These are phyloP conservation scores for Musa acuminata DNA, from an alignment of 176 grass and related monocot species.

Conservation along the genomic window DNA sequence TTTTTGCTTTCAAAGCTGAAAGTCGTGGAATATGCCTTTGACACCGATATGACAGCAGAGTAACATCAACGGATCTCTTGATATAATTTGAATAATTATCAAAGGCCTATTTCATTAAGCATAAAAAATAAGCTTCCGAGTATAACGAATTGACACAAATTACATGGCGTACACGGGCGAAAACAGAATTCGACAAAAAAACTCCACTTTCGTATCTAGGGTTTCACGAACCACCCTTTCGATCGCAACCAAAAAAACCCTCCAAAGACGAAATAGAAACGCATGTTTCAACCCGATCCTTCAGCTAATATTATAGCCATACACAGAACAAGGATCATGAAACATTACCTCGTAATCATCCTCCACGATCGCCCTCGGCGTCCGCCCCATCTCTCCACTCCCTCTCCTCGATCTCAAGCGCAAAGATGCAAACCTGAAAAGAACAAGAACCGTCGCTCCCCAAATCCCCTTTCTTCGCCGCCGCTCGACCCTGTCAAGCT, in stretches of 20 bases:
- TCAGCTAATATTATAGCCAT: not conserved
- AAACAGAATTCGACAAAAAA: not conserved
- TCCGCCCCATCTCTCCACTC: constrained; percentile 29
- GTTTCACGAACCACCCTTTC: not conserved
- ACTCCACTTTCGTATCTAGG: not conserved
- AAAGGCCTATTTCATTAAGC: not conserved
- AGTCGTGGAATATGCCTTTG: not conserved
- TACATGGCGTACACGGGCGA: not conserved
- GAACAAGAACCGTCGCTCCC: not conserved
- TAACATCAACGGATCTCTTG: not conserved
- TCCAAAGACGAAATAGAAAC: not conserved
- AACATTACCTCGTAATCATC: constrained; percentile 70
- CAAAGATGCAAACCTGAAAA: not conserved
- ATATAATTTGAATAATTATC: too few relatives aligned
- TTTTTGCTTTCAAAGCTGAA: not conserved
- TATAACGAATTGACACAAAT: not conserved
- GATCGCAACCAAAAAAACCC: not conserved
- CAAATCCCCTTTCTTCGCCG: not conserved
- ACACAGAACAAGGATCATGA: not conserved
- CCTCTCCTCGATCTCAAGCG: not conserved
- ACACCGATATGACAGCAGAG: not conserved
- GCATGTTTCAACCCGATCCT: not conserved
- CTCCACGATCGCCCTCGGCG: constrained; percentile 26
- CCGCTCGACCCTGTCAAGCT: too few relatives aligned
- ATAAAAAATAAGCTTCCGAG: not conserved